Evolutionary conservation across 2,329 filamentous ascomycete genomes (phyloP).

Genomic region (Stachybotrys elegans): DNA sequence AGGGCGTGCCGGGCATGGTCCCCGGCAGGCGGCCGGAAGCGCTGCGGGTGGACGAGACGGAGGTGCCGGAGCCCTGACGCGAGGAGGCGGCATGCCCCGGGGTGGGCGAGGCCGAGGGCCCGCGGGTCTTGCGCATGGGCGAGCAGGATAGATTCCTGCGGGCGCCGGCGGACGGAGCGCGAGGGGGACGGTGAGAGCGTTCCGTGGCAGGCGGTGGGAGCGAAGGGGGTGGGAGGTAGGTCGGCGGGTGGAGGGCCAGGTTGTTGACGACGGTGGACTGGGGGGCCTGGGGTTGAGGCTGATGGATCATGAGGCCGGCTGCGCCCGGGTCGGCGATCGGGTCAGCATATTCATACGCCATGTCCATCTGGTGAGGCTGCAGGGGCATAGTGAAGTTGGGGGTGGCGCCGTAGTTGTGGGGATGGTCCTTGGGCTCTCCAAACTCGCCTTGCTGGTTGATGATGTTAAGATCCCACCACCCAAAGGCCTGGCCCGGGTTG

Average conservation of each 20-base stretch:
- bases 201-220: constrained; percentile 22
- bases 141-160: constrained; percentile 29
- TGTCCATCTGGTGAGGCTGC: constrained; percentile 29
- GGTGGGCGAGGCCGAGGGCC: constrained; percentile 34
- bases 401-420: too few relatives aligned
- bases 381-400: constrained; percentile 35
- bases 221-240: constrained; percentile 27
- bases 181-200: constrained; percentile 40
- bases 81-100: constrained; percentile 27
- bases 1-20: constrained; percentile 33
- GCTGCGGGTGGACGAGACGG: constrained; percentile 28
- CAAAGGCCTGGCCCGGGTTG: constrained; percentile 14
- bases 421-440: constrained; percentile 26
- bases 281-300: constrained; percentile 39
- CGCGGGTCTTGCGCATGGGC: constrained; percentile 37
- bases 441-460: constrained; percentile 21
- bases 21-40: constrained; percentile 26
- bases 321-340: constrained; percentile 23
- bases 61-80: constrained; percentile 34
- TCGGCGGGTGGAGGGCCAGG: constrained; percentile 26
- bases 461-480: constrained; percentile 27
- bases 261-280: constrained; percentile 31
- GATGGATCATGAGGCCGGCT: constrained; percentile 47
- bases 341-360: constrained; percentile 33
- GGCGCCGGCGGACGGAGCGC: constrained; percentile 50